A percentile compares a stretch with the other conserved stretches of the same genome.
Evolutionary conservation across 768 basidiomycete genomes (phyloP).

Genomic region (Lactarius hengduanensis): DNA sequence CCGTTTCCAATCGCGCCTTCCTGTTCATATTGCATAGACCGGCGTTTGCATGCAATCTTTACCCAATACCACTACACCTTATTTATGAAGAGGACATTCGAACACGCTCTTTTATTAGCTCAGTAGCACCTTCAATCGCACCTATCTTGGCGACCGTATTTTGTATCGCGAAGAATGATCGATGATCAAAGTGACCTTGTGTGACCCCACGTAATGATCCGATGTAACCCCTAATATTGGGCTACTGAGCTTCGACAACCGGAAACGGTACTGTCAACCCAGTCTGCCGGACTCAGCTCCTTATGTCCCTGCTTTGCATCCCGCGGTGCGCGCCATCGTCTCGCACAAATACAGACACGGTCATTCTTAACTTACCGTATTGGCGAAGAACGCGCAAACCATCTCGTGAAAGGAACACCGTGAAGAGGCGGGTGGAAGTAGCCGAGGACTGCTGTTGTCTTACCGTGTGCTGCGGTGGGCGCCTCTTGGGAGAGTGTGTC

Average conservation of each 20-base stretch:
- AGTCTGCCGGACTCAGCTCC: neutral
- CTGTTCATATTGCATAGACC: constrained; percentile 17
- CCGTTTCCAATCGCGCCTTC: neutral
- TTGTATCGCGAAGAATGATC: no score
- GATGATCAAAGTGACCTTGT: no score
- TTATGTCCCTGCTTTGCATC: neutral
- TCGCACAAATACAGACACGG: neutral
- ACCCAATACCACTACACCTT: constrained; percentile 21
- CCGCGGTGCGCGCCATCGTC: neutral
- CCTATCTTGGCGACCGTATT: constrained; percentile 1
- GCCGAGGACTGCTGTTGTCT: neutral
- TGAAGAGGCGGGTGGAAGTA: neutral
- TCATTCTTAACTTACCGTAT: neutral
- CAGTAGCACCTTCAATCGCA: neutral
- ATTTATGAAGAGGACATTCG: constrained; percentile 17
- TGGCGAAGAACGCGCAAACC: no score
- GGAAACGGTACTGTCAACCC: neutral
- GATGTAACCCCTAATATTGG: neutral
- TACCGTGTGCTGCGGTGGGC: neutral
- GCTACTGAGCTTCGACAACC: neutral
- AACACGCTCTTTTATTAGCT: neutral
- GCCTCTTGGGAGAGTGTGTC: neutral
- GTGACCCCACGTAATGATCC: neutral
- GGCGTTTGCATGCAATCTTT: constrained; percentile 5
- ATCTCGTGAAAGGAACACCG: neutral